Evolutionary conservation across 371 early-diverging fungal genomes (phyloP).

Genomic region (Haplosporangium sp.): DNA sequence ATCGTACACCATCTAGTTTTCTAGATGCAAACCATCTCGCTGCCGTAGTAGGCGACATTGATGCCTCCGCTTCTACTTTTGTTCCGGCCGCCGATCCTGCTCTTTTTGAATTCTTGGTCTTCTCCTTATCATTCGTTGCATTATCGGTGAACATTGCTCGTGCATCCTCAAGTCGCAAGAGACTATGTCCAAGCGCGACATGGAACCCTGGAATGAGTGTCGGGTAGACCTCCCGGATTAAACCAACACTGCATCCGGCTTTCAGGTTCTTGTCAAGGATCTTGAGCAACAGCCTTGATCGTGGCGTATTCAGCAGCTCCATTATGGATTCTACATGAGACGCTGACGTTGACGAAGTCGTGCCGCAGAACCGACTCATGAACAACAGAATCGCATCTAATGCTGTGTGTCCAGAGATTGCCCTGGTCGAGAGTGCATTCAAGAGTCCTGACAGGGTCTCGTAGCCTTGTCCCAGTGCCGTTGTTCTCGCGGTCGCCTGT

Average conservation of each 20-base stretch:
- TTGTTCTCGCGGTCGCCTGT: background rate
- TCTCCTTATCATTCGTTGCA: background rate
- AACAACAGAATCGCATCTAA: constrained; percentile 57
- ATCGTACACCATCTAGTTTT: constrained; percentile 71
- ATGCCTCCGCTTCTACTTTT: background rate
- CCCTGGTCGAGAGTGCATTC: constrained; percentile 60
- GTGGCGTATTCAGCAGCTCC: constrained; percentile 37
- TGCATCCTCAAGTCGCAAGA: constrained; percentile 18
- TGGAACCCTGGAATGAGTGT: constrained; percentile 27
- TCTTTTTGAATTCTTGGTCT: background rate
- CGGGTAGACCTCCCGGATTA: constrained; percentile 54
- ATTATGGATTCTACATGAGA: constrained; percentile 6
- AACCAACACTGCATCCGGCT: constrained; percentile 59
- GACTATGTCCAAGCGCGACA: constrained; percentile 58
- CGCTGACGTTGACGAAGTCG: background rate
- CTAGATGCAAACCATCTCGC: constrained; percentile 64
- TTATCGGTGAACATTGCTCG: constrained; percentile 8
- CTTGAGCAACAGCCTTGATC: constrained; percentile 59
- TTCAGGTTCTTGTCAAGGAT: constrained; percentile 67
- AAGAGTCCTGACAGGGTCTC: constrained; percentile 45
- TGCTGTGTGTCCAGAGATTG: constrained; percentile 59
- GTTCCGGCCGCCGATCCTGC: background rate
- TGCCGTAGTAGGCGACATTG: background rate
- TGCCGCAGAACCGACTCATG: constrained; percentile 42
- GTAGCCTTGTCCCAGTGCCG: constrained; percentile 5